Evolutionary conservation across 306 rosid species (phyloP), one percentile per base, ranked within the genome.

Genomic region (Spatholobus suberectus): DNA sequence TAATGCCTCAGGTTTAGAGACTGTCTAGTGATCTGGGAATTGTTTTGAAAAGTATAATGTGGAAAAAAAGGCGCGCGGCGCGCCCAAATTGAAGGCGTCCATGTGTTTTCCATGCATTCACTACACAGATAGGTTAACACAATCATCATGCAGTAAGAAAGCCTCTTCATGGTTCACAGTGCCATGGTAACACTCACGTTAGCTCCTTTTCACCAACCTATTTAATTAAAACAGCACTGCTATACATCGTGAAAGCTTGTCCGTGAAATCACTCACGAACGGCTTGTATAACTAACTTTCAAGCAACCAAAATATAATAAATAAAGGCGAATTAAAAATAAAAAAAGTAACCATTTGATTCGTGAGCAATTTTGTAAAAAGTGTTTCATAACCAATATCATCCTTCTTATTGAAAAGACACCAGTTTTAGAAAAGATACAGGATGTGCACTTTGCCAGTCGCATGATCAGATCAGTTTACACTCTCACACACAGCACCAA

Each of bases 401-500:
- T 44, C 12, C 11, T 32, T 73, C 41, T 11, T 8, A 38, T 24
- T 24, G 46, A 52, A 66, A 75, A 52, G 15, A 66, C 21, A 23
- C 17, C 68, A 37, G 46, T 1, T 34, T 55, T 27, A 46, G 26
- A 55, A 15, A 18, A 59, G 44, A 66, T 43, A 55, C 62, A 66
- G 13, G 71, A 44, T 18, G 27, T 23, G 54, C 41, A 20, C 13
- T 52, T 34, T 40, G 7, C 82, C 24, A 2, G 13, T 54, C 15
- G 18, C 78, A 20, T 4, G 26, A 18, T 41, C 29, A 14, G 26
- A 18, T 41, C 29, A 14, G 38, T 37, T 61, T 21, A 46, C 14
- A 34, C 65, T 59, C 24, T 15, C 9, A 44, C 37, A 66, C 58
- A 46, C 23, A 75, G 73, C 75, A 70, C 13, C 46, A 69, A 80